phyloP scores from a whole-genome alignment of 179 eudicot genomes.

The Heliamphora pulchella region DNA sequence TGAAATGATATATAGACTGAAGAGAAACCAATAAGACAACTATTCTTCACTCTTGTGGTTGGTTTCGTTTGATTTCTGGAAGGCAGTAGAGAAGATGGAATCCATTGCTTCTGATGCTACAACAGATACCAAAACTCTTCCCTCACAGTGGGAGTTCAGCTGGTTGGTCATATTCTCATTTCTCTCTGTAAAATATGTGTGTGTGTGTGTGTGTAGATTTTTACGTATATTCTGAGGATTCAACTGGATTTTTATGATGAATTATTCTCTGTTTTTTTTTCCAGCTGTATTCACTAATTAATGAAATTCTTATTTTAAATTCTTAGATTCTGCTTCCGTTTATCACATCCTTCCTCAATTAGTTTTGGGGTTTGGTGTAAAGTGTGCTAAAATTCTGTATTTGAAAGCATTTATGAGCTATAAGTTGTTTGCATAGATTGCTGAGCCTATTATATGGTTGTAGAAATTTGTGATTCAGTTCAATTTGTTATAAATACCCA shows the following conservation, averaged over 20 bases:
- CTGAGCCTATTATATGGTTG: too few relatives aligned
- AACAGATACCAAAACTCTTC: conserved; percentile 4
- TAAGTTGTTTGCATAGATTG: background rate
- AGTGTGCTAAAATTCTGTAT: background rate
- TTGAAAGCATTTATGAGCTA: background rate
- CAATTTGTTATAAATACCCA: background rate
- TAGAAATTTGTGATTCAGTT: background rate
- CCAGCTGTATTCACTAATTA: background rate
- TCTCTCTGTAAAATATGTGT: conserved; percentile 5
- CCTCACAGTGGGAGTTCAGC: conserved; percentile 29
- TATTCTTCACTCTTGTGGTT: too few relatives aligned
- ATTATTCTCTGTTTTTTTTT: background rate
- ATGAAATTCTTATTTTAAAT: too few relatives aligned
- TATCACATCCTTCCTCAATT: background rate
- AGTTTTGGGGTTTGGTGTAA: background rate
- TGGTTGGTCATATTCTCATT: conserved; percentile 32
- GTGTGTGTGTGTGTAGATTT: too few relatives aligned
- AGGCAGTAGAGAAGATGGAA: background rate
- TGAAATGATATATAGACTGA: too few relatives aligned
- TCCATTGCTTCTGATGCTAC: conserved; percentile 7
- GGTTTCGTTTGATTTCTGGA: too few relatives aligned
- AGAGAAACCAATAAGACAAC: too few relatives aligned
- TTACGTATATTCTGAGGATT: background rate
- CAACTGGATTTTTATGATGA: conserved; percentile 5
- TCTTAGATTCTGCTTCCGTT: background rate